These are phyloP conservation scores for Solanum corneliomulleri DNA, from an alignment of 257 asterid species.

Conservation along the genomic window DNA sequence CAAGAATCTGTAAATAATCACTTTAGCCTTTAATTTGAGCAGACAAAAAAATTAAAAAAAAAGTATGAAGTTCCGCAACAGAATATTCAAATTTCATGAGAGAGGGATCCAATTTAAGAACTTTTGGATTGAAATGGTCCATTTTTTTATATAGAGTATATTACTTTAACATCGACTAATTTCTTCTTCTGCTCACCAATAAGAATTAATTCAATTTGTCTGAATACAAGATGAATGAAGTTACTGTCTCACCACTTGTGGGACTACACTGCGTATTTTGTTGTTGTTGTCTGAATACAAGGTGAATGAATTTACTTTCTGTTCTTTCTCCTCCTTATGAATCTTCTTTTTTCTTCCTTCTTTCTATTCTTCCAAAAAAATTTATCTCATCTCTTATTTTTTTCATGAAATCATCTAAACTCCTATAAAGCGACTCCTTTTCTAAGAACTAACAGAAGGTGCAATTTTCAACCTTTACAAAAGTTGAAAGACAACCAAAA, in stretches of 20 bases:
- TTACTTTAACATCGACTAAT: neutral
- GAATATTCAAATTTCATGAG: neutral
- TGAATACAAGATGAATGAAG: neutral
- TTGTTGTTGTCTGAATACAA: neutral
- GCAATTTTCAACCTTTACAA: neutral
- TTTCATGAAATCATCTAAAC: neutral
- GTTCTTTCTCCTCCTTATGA: neutral
- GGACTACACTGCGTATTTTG: neutral
- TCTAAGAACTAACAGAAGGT: neutral
- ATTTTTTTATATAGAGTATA: neutral
- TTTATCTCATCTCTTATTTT: neutral
- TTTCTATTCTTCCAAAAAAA: neutral
- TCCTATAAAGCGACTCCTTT: neutral
- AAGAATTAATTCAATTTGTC: neutral
- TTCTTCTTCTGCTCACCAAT: neutral
- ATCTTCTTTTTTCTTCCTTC: neutral
- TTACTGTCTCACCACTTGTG: neutral
- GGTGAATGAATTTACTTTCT: neutral
- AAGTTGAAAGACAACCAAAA: neutral
- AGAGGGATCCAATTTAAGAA: neutral
- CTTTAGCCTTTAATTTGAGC: slow-evolving; percentile 4
- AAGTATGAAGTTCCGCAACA: neutral
- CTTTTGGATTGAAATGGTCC: neutral
- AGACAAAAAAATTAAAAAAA: neutral
- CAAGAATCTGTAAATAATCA: slow-evolving; percentile 50